Percentiles rank a stretch among this genome's conserved stretches.
These are phyloP conservation scores for Metarhizium robertsii DNA, from an alignment of 2,329 filamentous ascomycete genomes.

Conservation along the genomic window DNA sequence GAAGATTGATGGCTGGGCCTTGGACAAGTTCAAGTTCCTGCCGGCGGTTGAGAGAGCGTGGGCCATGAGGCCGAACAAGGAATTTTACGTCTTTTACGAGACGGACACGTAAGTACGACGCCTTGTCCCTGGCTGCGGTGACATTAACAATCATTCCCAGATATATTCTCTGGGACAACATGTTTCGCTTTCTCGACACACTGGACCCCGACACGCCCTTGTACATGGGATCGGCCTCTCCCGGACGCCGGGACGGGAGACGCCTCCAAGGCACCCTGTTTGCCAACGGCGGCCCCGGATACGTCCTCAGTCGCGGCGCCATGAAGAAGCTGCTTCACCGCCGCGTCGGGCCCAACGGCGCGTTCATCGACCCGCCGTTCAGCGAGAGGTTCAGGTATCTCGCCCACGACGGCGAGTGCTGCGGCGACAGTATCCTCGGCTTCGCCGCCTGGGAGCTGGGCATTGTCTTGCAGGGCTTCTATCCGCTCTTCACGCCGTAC, in stretches of 20 bases:
- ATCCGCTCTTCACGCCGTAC: conserved; percentile 9
- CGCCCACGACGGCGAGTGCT: conserved; percentile 5
- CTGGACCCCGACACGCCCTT: conserved; percentile 14
- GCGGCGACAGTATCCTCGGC: conserved; percentile 8
- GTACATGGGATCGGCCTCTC: conserved; percentile 17
- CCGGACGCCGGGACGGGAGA: conserved; percentile 18
- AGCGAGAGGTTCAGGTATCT: conserved; percentile 5
- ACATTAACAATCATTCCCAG: neutral
- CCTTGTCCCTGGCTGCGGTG: neutral
- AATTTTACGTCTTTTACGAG: conserved; percentile 41
- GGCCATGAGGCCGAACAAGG: conserved; percentile 26
- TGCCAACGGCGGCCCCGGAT: conserved; percentile 11
- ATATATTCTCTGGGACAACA: conserved; percentile 11
- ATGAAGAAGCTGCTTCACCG: conserved; percentile 11
- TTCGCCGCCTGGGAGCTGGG: conserved; percentile 3
- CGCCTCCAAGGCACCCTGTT: conserved; percentile 12
- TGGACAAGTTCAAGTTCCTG: conserved; percentile 41
- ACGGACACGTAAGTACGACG: conserved; percentile 33
- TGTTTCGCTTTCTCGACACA: conserved; percentile 9
- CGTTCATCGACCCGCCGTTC: conserved; percentile 23
- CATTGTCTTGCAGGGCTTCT: conserved; percentile 7
- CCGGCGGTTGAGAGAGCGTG: conserved; percentile 36
- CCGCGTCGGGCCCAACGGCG: conserved; percentile 19
- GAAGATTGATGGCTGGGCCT: conserved; percentile 35
- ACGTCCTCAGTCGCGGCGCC: conserved; percentile 9